Conservation (phyloP, 768 basidiomycete genomes). For the Phylloporus arenicola region DNA sequence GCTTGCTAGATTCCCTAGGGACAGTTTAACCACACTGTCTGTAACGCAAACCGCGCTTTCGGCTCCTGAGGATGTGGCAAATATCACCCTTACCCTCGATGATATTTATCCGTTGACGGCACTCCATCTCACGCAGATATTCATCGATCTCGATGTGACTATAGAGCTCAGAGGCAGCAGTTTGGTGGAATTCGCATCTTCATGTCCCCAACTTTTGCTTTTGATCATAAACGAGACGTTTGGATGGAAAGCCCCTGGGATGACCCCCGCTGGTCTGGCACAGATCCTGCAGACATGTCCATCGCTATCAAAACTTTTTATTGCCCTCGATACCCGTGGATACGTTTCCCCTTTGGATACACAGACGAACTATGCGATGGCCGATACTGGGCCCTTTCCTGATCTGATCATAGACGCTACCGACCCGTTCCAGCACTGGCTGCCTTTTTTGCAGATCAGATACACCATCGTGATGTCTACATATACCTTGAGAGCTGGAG, state of each 20-base stretch:
- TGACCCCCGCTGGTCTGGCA: background rate
- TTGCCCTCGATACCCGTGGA: background rate
- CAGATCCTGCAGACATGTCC: background rate
- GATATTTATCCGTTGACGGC: background rate
- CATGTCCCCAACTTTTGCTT: background rate
- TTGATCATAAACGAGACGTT: background rate
- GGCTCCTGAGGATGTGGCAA: background rate
- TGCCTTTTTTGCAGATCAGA: background rate
- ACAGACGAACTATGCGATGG: background rate
- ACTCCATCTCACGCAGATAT: background rate
- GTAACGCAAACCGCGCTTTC: background rate
- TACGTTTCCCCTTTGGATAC: background rate
- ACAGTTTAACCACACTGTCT: background rate
- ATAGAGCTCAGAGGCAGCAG: background rate
- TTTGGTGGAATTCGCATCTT: background rate
- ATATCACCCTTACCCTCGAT: background rate
- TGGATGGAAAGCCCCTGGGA: background rate
- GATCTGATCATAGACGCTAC: background rate
- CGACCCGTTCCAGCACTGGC: background rate
- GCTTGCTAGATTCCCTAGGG: background rate
- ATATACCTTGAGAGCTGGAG: too few relatives aligned
- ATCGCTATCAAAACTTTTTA: background rate
- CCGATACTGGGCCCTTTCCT: too few relatives aligned
- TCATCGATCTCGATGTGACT: background rate
- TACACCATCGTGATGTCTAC: too few relatives aligned